Evolutionary conservation across 2,329 filamentous ascomycete species (phyloP).

Genomic region (Trichoderma hamatum): DNA sequence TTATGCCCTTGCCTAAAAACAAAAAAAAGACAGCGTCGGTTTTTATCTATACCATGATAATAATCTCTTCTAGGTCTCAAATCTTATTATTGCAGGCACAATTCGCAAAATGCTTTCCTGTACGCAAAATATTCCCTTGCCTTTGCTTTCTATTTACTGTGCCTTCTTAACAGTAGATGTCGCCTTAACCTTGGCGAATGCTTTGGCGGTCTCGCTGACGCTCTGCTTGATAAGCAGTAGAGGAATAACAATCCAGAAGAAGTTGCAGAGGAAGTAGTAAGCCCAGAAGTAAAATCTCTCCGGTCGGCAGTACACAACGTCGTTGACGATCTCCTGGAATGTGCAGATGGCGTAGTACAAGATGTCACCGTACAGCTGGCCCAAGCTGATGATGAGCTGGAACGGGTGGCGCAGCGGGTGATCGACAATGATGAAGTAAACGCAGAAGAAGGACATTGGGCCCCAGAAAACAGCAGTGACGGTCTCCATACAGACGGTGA

Average conservation of each 20-base stretch:
- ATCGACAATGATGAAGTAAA: conserved; percentile 47
- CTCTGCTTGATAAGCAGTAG: conserved; percentile 39
- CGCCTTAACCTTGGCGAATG: conserved; percentile 37
- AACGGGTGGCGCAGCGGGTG: conserved; percentile 53
- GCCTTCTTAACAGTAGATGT: conserved; percentile 34
- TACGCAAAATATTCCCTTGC: neutral
- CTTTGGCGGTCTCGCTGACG: conserved; percentile 32
- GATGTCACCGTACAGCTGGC: conserved; percentile 56
- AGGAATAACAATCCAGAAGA: conserved; percentile 58
- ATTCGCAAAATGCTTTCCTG: neutral
- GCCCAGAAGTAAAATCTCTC: conserved; percentile 57
- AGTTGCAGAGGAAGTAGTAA: conserved; percentile 57
- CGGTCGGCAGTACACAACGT: conserved; percentile 51
- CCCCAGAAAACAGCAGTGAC: conserved; percentile 58
- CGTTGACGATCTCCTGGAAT: conserved; percentile 46
- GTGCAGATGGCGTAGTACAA: conserved; percentile 55
- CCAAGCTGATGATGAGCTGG: conserved; percentile 51
- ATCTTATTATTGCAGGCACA: neutral
- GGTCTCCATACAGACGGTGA: conserved; percentile 60
- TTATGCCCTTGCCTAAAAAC: neutral
- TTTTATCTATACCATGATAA: conserved; percentile 16
- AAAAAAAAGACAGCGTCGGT: neutral
- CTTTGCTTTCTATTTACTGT: conserved; percentile 20
- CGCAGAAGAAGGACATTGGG: conserved; percentile 53
- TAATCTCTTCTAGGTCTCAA: neutral